These are phyloP conservation scores for Fusarium sp. DNA, from an alignment of 2,329 filamentous ascomycete genomes.

Conservation along the genomic window DNA sequence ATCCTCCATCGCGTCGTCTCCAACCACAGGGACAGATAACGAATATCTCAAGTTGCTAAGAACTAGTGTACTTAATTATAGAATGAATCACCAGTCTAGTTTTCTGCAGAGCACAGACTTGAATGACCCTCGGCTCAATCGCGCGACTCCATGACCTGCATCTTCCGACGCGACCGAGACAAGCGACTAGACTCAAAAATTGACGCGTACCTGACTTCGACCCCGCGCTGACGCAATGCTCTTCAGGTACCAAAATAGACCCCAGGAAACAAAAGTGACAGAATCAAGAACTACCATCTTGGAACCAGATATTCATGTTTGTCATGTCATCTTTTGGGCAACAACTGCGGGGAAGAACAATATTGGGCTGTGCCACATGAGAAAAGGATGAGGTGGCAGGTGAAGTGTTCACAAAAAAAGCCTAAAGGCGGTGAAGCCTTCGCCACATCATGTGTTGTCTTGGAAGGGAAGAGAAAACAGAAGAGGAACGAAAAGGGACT, in stretches of 20 bases:
- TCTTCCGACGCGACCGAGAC: neutral
- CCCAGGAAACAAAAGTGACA: neutral
- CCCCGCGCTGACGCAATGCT: conserved; percentile 8
- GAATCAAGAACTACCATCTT: neutral
- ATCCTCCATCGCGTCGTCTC: neutral
- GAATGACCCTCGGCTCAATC: neutral
- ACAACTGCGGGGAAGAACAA: neutral
- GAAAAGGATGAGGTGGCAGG: conserved; percentile 20
- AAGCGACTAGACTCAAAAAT: neutral
- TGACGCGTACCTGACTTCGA: conserved; percentile 1
- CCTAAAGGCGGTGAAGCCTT: conserved; percentile 31
- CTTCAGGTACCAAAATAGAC: conserved; percentile 4
- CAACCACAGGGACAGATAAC: neutral
- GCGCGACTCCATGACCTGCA: neutral
- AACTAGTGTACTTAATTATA: too few species aligned
- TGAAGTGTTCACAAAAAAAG: conserved; percentile 15
- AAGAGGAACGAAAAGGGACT: fast-evolving
- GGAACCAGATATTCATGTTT: neutral
- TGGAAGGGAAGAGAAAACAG: conserved; percentile 27
- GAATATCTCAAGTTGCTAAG: fast-evolving
- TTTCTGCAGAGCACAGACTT: neutral
- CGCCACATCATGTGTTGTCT: conserved; percentile 28
- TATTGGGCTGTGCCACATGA: conserved; percentile 5
- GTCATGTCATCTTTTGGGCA: neutral
- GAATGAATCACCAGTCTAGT: too few species aligned